These are phyloP conservation scores for Ochetophila trinervis DNA, from an alignment of 306 rosid species.

Conservation along the genomic window DNA sequence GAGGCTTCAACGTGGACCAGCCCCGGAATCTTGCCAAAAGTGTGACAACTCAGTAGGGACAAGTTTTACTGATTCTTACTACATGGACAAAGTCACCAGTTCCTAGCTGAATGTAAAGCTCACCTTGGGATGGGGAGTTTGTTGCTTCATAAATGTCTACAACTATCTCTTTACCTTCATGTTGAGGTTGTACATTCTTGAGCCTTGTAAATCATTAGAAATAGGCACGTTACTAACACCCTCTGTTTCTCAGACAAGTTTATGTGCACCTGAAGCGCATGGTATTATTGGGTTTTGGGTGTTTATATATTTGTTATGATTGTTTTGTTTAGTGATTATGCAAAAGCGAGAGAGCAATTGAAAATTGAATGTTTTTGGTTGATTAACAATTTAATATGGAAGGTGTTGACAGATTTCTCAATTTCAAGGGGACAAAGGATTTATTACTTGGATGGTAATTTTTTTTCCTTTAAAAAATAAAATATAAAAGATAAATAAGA, in stretches of 20 bases:
- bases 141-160: constrained; percentile 9
- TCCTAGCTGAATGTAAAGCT: constrained; percentile 3
- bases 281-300: background rate
- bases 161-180: background rate
- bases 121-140: background rate
- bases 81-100: background rate
- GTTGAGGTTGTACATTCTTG: constrained; percentile 11
- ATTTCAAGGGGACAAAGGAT: no score
- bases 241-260: background rate
- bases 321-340: no score
- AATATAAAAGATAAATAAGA: no score
- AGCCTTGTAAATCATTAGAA: constrained; percentile 24
- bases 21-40: constrained; percentile 99
- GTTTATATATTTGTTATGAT: background rate
- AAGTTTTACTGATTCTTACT: background rate
- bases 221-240: background rate
- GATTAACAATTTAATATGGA: no score
- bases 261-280: background rate
- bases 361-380: no score
- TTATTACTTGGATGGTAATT: no score
- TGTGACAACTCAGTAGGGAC: constrained; percentile 67
- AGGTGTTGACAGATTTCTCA: no score
- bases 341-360: no score
- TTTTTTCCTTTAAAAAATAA: no score
- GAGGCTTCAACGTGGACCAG: constrained; percentile 94